Evolutionary conservation across 208 protist species (phyloP), one percentile per base, ranked within the genome.

Genomic region (Leishmania lainsoni): DNA sequence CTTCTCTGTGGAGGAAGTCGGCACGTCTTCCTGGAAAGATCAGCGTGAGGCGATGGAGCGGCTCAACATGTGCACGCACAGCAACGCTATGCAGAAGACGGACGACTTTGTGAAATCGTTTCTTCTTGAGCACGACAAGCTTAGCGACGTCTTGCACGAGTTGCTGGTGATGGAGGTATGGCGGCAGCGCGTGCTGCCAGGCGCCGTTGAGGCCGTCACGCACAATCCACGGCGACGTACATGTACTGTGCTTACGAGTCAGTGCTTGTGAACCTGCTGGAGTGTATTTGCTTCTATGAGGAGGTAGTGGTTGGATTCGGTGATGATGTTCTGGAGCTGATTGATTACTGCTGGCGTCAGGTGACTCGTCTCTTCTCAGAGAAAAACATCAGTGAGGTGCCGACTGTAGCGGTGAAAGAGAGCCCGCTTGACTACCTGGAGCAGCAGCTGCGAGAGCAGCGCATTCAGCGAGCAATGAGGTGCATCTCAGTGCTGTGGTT

Each of bases 311-410:
- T 89, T 14, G 92, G 86, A 14, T 87, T 96, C 20, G 92, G 88
- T 54, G 96, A 98, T 59, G 94, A 97, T 78, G 84, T 95, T 10
- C 82, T 98, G 39, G 96, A 98, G 88, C 85, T 98, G 12, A 87
- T 97, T 48, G 94, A 97, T 86, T 98, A 97, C 83, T 94, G 92
- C 81, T 97, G 93, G 93, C 91, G 96, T 12, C 93, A 98, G 79
- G 87, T 94, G 59, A 86, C 83, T 69, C 83, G 89, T 29, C 87
- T 98, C 32, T 97, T 95, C 81, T 89, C 95, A 0, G 78, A 93
- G 68, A 76, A 76, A 0, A 70, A 84, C 51, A 48, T 94, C 12
- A 88, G 90, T 39, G 82, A 52, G 32, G 39, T 61, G 16, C 75
- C 66, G 35, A 51, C 61, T 29, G 48, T 20, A 4, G 69, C 56